phyloP scores from a whole-genome alignment of 2,329 filamentous ascomycete genomes.

The Sarocladium brachiariae region DNA sequence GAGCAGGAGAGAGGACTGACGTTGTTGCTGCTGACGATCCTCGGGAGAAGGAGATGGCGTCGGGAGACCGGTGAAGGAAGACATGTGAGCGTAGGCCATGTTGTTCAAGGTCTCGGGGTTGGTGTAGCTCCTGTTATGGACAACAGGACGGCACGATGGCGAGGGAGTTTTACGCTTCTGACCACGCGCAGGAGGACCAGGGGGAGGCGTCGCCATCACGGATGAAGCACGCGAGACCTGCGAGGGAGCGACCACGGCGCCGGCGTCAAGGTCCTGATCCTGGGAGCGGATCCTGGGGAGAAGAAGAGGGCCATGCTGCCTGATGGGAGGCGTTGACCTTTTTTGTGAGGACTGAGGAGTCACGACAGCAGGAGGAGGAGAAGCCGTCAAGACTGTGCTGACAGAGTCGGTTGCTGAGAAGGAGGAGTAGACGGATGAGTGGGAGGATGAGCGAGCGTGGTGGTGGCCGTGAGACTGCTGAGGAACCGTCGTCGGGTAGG shows the following conservation, averaged over 20 bases:
- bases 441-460: slow-evolving; percentile 58
- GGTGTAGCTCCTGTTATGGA: slow-evolving; percentile 52
- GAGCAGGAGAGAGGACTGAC: slow-evolving; percentile 43
- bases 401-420: slow-evolving; percentile 59
- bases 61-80: slow-evolving; percentile 30
- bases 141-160: slow-evolving; percentile 1
- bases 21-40: slow-evolving; percentile 16
- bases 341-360: not conserved
- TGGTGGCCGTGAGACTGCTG: slow-evolving; percentile 31
- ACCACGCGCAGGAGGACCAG: slow-evolving; percentile 10
- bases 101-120: slow-evolving; percentile 49
- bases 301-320: slow-evolving; percentile 71
- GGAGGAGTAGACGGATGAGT: slow-evolving; percentile 53
- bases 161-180: slow-evolving; percentile 8
- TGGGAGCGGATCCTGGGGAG: slow-evolving; percentile 81
- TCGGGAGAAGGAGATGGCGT: slow-evolving; percentile 14
- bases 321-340: slow-evolving; percentile 54
- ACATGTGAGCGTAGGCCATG: slow-evolving; percentile 29
- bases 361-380: slow-evolving; percentile 37
- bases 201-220: slow-evolving; percentile 12
- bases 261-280: slow-evolving; percentile 67
- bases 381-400: slow-evolving; percentile 62
- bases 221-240: slow-evolving; percentile 27
- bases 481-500: slow-evolving; percentile 14
- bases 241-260: slow-evolving; percentile 35